Conservation (phyloP, 805 yeast species). For the Candida pseudofarinosa region DNA sequence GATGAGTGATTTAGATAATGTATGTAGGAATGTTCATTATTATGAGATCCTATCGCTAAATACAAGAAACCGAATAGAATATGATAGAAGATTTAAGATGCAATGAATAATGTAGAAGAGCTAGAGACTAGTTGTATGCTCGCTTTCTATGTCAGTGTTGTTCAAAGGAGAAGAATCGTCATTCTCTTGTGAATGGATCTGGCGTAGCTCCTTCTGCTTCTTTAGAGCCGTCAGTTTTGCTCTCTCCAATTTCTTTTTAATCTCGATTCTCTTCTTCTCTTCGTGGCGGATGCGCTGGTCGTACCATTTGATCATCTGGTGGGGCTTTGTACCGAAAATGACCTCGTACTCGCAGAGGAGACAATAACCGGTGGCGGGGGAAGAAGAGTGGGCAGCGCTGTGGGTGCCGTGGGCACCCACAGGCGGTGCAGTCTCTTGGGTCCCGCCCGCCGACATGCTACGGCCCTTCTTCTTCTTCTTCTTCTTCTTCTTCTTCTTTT, state of each 20-base stretch:
- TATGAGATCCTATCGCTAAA: too few relatives aligned
- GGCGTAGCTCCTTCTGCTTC: constrained; percentile 18
- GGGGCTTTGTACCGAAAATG: constrained; percentile 47
- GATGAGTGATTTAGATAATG: too few relatives aligned
- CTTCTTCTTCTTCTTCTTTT: constrained; percentile 14
- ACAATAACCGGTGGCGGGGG: constrained; percentile 25
- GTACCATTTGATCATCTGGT: constrained; percentile 48
- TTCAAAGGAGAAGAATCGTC: background rate
- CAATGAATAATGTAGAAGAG: too few relatives aligned
- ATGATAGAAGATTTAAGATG: too few relatives aligned
- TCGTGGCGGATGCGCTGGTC: constrained; percentile 32
- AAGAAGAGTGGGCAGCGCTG: background rate
- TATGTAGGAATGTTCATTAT: too few relatives aligned
- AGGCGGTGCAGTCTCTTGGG: background rate
- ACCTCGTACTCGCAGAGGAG: constrained; percentile 51
- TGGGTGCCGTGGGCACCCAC: background rate
- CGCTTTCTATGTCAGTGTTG: background rate
- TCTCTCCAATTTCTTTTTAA: constrained; percentile 33
- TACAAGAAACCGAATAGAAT: too few relatives aligned
- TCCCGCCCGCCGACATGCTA: background rate
- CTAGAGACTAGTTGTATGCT: background rate
- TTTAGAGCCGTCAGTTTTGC: constrained; percentile 34
- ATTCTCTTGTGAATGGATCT: constrained; percentile 7
- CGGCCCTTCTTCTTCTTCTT: constrained; percentile 19
- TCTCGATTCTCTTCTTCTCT: constrained; percentile 27